These are phyloP conservation scores for Hygrophorus russula DNA, from an alignment of 768 basidiomycete species.

Conservation along the genomic window DNA sequence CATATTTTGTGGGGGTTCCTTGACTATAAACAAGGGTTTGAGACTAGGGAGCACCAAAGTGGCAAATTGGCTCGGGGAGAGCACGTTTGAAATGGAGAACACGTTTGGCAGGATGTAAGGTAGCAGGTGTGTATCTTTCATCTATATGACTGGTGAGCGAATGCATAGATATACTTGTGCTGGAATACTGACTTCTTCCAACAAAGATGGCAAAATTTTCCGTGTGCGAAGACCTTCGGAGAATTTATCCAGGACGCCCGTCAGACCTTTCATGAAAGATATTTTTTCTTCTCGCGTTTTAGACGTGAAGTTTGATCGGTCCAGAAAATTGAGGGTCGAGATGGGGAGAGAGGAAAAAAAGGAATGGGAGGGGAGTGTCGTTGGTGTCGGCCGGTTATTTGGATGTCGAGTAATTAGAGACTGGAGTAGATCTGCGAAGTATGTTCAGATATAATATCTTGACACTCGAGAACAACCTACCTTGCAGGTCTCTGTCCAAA, in stretches of 20 bases:
- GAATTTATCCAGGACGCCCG: slow-evolving; percentile 71
- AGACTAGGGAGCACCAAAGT: slow-evolving; percentile 73
- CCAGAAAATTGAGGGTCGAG: slow-evolving; percentile 91
- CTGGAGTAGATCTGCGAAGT: slow-evolving; percentile 56
- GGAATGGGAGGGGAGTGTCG: slow-evolving; percentile 68
- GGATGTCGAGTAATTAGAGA: slow-evolving; percentile 76
- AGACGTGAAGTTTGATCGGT: slow-evolving; percentile 88
- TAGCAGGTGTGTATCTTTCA: slow-evolving; percentile 89
- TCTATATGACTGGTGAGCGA: slow-evolving; percentile 28
- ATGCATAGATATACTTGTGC: neutral
- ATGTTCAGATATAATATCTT: slow-evolving; percentile 3
- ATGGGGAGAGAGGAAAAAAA: slow-evolving; percentile 96
- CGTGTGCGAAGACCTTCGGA: slow-evolving; percentile 77
- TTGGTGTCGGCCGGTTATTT: slow-evolving; percentile 61
- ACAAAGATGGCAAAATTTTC: slow-evolving; percentile 83
- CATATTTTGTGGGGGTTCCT: slow-evolving; percentile 97
- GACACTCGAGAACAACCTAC: slow-evolving; percentile 22
- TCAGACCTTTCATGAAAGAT: slow-evolving; percentile 87
- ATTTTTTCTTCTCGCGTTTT: slow-evolving; percentile 95
- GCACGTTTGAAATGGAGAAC: slow-evolving; percentile 71
- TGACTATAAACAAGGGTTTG: slow-evolving; percentile 80
- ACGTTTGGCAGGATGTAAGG: slow-evolving; percentile 96
- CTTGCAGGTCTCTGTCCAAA: slow-evolving; percentile 64
- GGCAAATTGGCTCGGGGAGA: slow-evolving; percentile 76
- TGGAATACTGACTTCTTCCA: slow-evolving; percentile 66